phyloP scores from a whole-genome alignment of 441 rosid species.

The Sinapis alba region DNA sequence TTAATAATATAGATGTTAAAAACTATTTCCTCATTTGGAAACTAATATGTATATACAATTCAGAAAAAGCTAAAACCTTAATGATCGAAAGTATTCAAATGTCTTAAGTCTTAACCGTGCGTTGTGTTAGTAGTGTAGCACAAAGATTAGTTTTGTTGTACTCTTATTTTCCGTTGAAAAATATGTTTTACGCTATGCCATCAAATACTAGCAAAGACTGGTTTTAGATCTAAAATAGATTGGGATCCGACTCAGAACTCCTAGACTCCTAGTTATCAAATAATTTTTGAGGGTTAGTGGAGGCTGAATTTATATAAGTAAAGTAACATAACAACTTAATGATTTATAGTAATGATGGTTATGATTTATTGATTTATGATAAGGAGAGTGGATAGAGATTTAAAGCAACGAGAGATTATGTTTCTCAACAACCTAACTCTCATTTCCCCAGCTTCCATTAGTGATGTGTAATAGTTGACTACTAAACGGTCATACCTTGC shows the following conservation, averaged over 20 bases:
- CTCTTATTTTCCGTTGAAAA: not conserved
- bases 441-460: slow-evolving; percentile 37
- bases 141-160: not conserved
- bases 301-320: not conserved
- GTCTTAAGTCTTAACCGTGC: not conserved
- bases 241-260: not conserved
- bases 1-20: no score
- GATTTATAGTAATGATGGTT: slow-evolving; percentile 33
- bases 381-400: slow-evolving; percentile 40
- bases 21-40: not conserved
- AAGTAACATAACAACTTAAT: slow-evolving; percentile 4
- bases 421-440: slow-evolving; percentile 72
- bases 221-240: not conserved
- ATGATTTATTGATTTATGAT: slow-evolving; percentile 44
- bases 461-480: slow-evolving; percentile 40
- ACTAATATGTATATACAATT: not conserved
- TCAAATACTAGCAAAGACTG: not conserved
- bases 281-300: not conserved
- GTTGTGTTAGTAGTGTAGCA: not conserved
- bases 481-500: slow-evolving; percentile 6
- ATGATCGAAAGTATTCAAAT: not conserved
- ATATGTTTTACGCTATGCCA: not conserved
- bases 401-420: slow-evolving; percentile 50
- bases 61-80: not conserved
- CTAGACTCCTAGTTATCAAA: not conserved